A percentile compares a stretch with the other conserved stretches of the same genome.
These are phyloP conservation scores for Bruguiera parviflora DNA, from an alignment of 345 rosid genomes.

Conservation along the genomic window DNA sequence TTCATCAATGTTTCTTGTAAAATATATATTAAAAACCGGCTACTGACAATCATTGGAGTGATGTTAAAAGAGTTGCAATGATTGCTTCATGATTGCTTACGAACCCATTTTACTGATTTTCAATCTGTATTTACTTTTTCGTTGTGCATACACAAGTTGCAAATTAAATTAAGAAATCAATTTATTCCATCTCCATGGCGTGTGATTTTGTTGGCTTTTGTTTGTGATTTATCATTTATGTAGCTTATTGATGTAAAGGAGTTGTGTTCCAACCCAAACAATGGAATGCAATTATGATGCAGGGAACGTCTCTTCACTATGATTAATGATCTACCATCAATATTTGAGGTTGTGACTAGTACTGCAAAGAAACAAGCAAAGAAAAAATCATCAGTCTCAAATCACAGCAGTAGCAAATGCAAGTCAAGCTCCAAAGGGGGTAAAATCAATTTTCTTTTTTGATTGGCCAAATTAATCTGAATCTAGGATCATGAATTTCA, in stretches of 20 bases:
- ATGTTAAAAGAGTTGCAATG: too few species aligned
- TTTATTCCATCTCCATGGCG: too few species aligned
- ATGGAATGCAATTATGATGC: conserved; percentile 5
- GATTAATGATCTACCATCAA: conserved; percentile 29
- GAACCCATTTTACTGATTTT: too few species aligned
- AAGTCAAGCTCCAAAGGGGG: conserved; percentile 24
- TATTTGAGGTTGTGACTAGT: conserved; percentile 26
- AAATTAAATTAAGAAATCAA: too few species aligned
- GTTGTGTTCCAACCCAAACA: neutral
- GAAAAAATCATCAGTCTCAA: conserved; percentile 24
- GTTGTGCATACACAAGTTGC: too few species aligned
- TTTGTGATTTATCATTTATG: neutral
- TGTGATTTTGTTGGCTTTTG: neutral
- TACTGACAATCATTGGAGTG: too few species aligned
- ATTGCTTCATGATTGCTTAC: too few species aligned
- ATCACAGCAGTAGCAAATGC: conserved; percentile 23
- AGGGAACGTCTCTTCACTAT: conserved; percentile 27
- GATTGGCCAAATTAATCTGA: neutral
- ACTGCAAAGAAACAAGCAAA: conserved; percentile 24
- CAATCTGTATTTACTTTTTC: too few species aligned
- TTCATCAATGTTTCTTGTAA: too few species aligned
- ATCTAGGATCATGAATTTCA: neutral
- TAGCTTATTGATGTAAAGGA: neutral
- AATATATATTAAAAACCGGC: too few species aligned
- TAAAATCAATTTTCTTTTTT: conserved; percentile 6